Evolutionary conservation across 257 asterid species (phyloP), one percentile per base, ranked within the genome.

Genomic region (Lithospermum erythrorhizon): DNA sequence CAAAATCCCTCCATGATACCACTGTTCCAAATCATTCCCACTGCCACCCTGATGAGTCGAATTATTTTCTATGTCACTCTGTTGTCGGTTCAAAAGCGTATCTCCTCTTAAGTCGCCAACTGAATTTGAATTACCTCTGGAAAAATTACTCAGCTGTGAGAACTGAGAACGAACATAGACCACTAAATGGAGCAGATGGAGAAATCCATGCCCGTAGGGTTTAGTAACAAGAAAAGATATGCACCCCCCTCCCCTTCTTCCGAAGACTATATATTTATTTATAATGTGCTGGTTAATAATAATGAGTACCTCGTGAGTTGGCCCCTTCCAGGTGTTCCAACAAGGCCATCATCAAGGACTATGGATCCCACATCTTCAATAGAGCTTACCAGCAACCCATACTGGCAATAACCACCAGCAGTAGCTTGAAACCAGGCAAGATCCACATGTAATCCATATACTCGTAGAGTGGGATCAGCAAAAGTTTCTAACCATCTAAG

Each of bases 351-450:
- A 69, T 64, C 84, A 69, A 72, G 57, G 17, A 91, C 71, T 58
- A 68, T 68, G 53, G 23, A 66, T 35, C 79, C 90, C 58, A 61
- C 27, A 54, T 75, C 75, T 68, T 75, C 97, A 29, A 79, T 72
- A 71, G 90, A 75, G 83, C 74, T 71, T 65, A 93, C 72, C 66
- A 85, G 61, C 66, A 93, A 83, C 61, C 99, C 99, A 70, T 81
- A 93, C 62, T 89, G 97, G 65, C 82, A 75, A 70, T 72, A 84
- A 57, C 89, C 83, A 68, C 81, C 81, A 61, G 87, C 51, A 63
- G 90, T 83, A 51, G 87, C 81, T 80, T 74, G 96, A 78, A 83
- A 86, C 82, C 88, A 81, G 57, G 97, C 96, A 66, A 93, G 88
- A 79, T 93, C 90, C 29, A 87, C 85, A 67, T 60, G 87, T 73